Conservation (phyloP, 1,284 basidiomycete genomes). For the Heterobasidion irregulare region DNA sequence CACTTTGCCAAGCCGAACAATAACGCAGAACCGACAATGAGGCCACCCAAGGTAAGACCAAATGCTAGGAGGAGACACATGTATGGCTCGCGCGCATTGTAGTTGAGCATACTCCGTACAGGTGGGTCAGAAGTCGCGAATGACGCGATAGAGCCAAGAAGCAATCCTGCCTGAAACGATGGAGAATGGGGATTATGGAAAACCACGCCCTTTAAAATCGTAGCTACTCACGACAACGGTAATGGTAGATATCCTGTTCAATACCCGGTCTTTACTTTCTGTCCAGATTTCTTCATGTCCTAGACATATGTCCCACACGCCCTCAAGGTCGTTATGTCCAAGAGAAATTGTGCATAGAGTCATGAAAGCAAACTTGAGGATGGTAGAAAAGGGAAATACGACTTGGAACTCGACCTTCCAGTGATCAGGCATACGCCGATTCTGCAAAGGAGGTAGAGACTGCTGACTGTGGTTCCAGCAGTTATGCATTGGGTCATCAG, state of each 20-base stretch:
- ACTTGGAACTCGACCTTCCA: no score
- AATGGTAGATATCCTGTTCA: background rate
- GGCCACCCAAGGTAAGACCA: background rate
- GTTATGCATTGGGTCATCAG: no score
- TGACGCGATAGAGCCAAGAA: background rate
- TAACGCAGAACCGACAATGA: background rate
- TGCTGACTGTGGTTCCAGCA: no score
- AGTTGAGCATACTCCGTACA: background rate
- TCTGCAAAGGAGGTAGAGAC: no score
- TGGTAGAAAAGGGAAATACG: no score
- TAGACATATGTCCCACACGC: no score
- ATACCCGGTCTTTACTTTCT: background rate
- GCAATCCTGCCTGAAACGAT: background rate
- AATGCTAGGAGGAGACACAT: background rate
- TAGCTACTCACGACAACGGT: background rate
- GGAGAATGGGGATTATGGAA: background rate
- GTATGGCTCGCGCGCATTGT: background rate
- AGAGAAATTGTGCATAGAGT: no score
- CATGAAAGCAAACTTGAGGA: no score
- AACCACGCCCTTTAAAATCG: background rate
- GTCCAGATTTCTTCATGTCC: background rate
- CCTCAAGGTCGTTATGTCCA: no score
- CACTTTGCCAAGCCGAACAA: background rate
- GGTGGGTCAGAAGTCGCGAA: background rate
- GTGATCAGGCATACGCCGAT: no score